A percentile compares a stretch with the other conserved stretches of the same genome.
Conservation (phyloP, 169 alveolate genomes). For the Eimeria sp. region DNA sequence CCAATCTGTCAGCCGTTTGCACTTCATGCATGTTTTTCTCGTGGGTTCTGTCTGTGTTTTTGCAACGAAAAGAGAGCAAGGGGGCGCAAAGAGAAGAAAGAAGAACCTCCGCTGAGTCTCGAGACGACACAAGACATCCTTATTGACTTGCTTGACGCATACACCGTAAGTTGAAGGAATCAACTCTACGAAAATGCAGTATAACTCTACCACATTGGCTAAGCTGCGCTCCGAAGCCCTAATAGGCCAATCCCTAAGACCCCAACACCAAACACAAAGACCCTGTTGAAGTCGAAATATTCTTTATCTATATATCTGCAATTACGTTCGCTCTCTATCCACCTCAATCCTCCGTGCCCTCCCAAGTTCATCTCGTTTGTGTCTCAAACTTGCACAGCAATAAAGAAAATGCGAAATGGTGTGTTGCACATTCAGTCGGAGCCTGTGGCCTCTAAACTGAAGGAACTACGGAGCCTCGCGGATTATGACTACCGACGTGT, state of each 20-base stretch:
- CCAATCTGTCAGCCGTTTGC: background rate
- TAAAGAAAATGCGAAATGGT: background rate
- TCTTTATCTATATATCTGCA: too few species aligned
- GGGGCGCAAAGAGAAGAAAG: background rate
- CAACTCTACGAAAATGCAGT: too few species aligned
- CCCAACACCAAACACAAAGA: background rate
- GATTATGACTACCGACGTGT: constrained; percentile 76
- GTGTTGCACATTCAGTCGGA: constrained; percentile 5
- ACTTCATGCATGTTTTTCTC: background rate
- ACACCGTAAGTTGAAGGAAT: constrained; percentile 43
- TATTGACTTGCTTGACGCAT: constrained; percentile 66
- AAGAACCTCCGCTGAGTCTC: constrained; percentile 32
- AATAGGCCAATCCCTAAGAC: background rate
- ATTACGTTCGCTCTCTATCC: too few species aligned
- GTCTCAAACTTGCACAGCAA: too few species aligned
- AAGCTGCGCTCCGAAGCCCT: background rate
- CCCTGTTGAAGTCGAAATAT: too few species aligned
- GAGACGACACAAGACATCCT: constrained; percentile 73
- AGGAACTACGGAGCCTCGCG: constrained; percentile 43
- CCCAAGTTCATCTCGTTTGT: too few species aligned
- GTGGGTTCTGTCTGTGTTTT: background rate
- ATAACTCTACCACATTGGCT: background rate
- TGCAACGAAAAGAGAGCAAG: background rate
- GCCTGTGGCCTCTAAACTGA: constrained; percentile 34
- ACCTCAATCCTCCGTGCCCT: too few species aligned